Percentiles rank a stretch among this genome's conserved stretches.
These are phyloP conservation scores for Coemansia sp. DNA, from an alignment of 192 early-diverging fungal species.

Conservation along the genomic window DNA sequence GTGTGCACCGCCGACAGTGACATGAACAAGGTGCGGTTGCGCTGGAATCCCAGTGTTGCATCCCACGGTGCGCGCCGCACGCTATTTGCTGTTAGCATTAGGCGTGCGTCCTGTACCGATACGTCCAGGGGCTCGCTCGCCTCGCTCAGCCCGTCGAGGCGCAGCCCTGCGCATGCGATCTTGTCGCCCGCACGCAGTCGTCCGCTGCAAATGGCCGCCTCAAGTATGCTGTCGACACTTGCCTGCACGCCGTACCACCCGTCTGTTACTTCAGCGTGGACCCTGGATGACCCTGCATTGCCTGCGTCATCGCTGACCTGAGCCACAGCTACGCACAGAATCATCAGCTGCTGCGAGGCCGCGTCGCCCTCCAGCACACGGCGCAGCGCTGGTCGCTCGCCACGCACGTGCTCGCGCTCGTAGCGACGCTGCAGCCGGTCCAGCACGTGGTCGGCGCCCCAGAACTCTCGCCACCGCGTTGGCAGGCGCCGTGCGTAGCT, in stretches of 20 bases:
- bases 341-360: conserved; percentile 35
- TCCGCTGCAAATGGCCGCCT: conserved; percentile 14
- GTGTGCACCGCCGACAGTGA: conserved; percentile 29
- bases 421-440: conserved; percentile 25
- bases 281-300: background rate
- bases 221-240: conserved; percentile 21
- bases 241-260: conserved; percentile 43
- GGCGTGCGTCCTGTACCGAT: conserved; percentile 8
- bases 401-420: conserved; percentile 33
- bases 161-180: conserved; percentile 30
- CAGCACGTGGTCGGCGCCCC: conserved; percentile 20
- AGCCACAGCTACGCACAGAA: conserved; percentile 30
- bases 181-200: conserved; percentile 42
- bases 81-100: conserved; percentile 32
- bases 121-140: conserved; percentile 26
- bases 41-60: conserved; percentile 36
- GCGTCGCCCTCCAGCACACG: conserved; percentile 35
- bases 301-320: no score
- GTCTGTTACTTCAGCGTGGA: conserved; percentile 34
- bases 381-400: conserved; percentile 36
- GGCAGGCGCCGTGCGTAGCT: conserved; percentile 43
- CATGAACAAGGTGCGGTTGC: conserved; percentile 10
- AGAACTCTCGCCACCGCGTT: conserved; percentile 23
- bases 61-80: conserved; percentile 43
- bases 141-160: conserved; percentile 19